phyloP scores from a whole-genome alignment of 2,329 filamentous ascomycete genomes.

The Chaetomiaceae sp. region DNA sequence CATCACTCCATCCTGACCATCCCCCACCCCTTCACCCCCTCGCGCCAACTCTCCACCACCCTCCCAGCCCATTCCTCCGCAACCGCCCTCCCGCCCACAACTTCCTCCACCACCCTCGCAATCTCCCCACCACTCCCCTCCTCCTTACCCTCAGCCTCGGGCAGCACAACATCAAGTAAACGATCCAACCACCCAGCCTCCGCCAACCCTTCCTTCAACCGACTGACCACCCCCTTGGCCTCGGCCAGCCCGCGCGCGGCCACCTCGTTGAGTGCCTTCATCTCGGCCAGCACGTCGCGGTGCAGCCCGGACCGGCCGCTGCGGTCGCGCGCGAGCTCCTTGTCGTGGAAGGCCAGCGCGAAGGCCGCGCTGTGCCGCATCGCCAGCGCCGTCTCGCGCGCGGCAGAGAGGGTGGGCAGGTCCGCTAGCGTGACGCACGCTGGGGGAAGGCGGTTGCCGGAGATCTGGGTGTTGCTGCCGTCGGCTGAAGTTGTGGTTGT shows the following conservation, averaged over 20 bases:
- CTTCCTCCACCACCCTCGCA: constrained; percentile 23
- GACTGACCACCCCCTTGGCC: constrained; percentile 30
- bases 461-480: neutral
- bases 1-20: constrained; percentile 31
- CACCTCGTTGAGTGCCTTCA: constrained; percentile 27
- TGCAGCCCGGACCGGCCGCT: constrained; percentile 28
- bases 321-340: constrained; percentile 30
- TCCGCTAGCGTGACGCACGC: constrained; percentile 28
- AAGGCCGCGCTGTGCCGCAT: constrained; percentile 30
- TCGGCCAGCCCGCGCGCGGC: constrained; percentile 23
- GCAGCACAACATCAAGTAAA: constrained; percentile 30
- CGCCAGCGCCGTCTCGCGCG: constrained; percentile 33
- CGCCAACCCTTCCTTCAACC: constrained; percentile 27
- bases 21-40: constrained; percentile 33
- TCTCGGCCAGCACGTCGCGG: constrained; percentile 30
- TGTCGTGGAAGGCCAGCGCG: constrained; percentile 28
- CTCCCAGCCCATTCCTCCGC: constrained; percentile 32
- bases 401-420: constrained; percentile 32
- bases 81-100: constrained; percentile 24
- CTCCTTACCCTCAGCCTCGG: neutral
- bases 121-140: constrained; percentile 7
- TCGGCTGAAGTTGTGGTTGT: neutral
- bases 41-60: constrained; percentile 35
- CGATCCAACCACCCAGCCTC: constrained; percentile 34
- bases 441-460: neutral